These are phyloP conservation scores for Scutellaria barbata DNA, from an alignment of 257 asterid genomes.

Conservation along the genomic window DNA sequence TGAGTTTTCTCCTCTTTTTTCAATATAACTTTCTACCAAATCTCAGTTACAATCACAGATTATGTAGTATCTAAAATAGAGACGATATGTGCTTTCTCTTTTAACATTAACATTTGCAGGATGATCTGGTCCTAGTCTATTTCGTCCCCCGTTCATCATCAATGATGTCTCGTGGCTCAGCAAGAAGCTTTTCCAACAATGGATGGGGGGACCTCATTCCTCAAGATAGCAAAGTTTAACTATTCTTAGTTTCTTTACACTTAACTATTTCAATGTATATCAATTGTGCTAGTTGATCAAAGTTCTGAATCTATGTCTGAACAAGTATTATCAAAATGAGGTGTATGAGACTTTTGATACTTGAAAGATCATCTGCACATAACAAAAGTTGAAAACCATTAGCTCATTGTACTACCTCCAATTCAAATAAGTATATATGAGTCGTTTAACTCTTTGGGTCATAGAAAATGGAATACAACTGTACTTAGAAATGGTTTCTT, in stretches of 20 bases:
- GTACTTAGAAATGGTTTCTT: too few relatives aligned
- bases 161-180: not conserved
- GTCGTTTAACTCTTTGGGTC: not conserved
- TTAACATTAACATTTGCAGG: not conserved
- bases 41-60: not conserved
- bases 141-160: not conserved
- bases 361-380: not conserved
- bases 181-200: slow-evolving; percentile 9
- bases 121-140: not conserved
- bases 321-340: slow-evolving; percentile 2
- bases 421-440: not conserved
- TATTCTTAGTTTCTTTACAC: not conserved
- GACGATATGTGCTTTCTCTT: slow-evolving; percentile 1
- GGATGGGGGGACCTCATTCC: not conserved
- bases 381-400: not conserved
- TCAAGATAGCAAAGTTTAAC: not conserved
- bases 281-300: not conserved
- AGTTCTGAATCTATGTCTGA: not conserved
- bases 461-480: not conserved
- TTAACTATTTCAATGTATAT: not conserved
- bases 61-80: not conserved
- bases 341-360: not conserved
- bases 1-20: too few relatives aligned
- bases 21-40: too few relatives aligned
- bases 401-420: not conserved